Evolutionary conservation across 2,329 filamentous ascomycete species (phyloP).

Genomic region (Colletotrichum limetticola): DNA sequence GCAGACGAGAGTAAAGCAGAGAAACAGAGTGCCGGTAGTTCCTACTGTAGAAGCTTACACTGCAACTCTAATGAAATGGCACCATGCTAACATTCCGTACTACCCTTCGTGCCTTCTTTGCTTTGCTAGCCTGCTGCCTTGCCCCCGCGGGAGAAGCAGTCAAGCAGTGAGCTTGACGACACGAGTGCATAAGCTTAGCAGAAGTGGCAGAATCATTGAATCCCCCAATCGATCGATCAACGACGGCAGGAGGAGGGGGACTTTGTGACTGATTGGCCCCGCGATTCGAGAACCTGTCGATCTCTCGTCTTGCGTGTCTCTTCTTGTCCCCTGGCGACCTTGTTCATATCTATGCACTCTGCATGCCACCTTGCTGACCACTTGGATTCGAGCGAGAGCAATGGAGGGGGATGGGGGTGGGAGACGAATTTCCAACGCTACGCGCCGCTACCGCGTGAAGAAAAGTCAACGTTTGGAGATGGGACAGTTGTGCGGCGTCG

Average conservation of each 20-base stretch:
- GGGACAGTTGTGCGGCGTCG: not conserved
- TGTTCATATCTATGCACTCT: not conserved
- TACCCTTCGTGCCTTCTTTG: not conserved
- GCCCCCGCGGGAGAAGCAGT: not conserved
- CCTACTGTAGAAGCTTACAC: not conserved
- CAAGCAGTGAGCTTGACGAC: not conserved
- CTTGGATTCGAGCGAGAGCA: not conserved
- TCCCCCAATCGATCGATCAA: not conserved
- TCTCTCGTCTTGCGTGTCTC: not conserved
- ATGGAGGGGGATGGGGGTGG: not conserved
- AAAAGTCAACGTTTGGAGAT: not conserved
- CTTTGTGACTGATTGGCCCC: too few relatives aligned
- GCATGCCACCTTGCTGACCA: not conserved
- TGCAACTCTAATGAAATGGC: not conserved
- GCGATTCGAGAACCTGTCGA: slow-evolving; percentile 11
- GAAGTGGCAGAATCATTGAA: too few relatives aligned
- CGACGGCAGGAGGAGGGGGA: too few relatives aligned
- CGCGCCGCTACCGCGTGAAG: slow-evolving; percentile 25
- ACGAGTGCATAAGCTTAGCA: not conserved
- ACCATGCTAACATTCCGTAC: not conserved
- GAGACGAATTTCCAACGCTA: slow-evolving; percentile 17
- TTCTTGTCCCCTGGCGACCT: not conserved
- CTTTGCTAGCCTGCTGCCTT: not conserved
- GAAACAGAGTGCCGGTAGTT: too few relatives aligned
- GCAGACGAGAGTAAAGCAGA: not conserved